A percentile compares a stretch with the other conserved stretches of the same genome.
Conservation (phyloP, 2,329 filamentous ascomycete genomes). For the Simplicillium aogashimaense region DNA sequence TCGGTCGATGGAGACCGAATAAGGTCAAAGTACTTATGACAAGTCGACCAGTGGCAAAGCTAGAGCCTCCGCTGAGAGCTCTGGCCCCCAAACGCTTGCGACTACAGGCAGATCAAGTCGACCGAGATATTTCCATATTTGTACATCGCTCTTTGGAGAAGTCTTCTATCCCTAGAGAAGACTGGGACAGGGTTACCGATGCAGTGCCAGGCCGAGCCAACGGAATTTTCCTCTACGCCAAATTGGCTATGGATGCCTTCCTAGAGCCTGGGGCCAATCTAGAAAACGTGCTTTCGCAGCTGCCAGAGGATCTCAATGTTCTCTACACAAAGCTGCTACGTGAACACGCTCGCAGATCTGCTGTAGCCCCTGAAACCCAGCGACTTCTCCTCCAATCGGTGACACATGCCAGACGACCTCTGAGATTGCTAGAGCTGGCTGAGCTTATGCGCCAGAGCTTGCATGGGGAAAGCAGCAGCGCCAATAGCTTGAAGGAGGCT, state of each 20-base stretch:
- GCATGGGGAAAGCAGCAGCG: too few relatives aligned
- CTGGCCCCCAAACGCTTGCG: constrained; percentile 19
- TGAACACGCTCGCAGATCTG: constrained; percentile 12
- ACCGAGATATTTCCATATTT: constrained; percentile 28
- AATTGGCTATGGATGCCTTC: constrained; percentile 29
- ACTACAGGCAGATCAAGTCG: constrained; percentile 23
- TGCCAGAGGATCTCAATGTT: constrained; percentile 15
- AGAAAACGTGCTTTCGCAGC: constrained; percentile 13
- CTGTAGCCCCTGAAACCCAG: constrained; percentile 21
- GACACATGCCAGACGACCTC: constrained; percentile 28
- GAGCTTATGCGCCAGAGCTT: constrained; percentile 7
- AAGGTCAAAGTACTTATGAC: constrained; percentile 32
- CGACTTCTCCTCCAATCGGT: constrained; percentile 26
- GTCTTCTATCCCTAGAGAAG: constrained; percentile 8
- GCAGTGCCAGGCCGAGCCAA: constrained; percentile 24
- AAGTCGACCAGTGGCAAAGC: constrained; percentile 23
- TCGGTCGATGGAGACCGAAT: constrained; percentile 19
- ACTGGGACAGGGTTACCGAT: constrained; percentile 7
- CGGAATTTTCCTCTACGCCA: constrained; percentile 35
- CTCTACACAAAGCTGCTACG: too few relatives aligned
- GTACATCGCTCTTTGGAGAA: constrained; percentile 12
- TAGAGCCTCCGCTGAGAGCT: constrained; percentile 19
- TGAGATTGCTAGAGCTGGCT: constrained; percentile 31
- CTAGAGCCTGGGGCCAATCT: constrained; percentile 15
- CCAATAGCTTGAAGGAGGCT: constrained; percentile 14